Evolutionary conservation across 2,329 filamentous ascomycete genomes (phyloP), one percentile per base, ranked within the genome.

Genomic region (Talaromyces islandicus): DNA sequence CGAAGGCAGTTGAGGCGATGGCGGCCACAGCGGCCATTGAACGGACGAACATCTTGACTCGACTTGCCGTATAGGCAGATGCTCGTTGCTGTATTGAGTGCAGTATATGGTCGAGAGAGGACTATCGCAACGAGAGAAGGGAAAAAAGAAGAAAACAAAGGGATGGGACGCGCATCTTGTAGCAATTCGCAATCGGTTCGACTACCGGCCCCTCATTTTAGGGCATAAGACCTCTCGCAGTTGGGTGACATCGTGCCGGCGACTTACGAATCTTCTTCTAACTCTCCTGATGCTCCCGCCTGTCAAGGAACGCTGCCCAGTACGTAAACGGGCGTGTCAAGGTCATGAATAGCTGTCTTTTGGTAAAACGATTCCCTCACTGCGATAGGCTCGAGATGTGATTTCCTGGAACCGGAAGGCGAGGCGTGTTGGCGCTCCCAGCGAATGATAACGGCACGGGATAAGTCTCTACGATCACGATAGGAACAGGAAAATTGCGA

Each of bases 1-100:
- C 70, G 21, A 60, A 7, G 9, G 65, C 65, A 7, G 61, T 60
- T 24, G 60, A 60, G 9, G 62, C 58, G 27, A 70, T 58, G 6
- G 55, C 43, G 12, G 64, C 61, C 43, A 60, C 19, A 29, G 50
- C 19, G 7, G 43, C 56, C 43, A 30, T 29, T 32, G 25, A 27
- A 27, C 54, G 35, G 30, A 32, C n/a, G 10, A 29, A n/a, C 59
- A 61, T 61, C 41, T 35, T 27, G 55, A 50, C 41, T 50, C 43
- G 19, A 21, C 43, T 53, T 55, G n/a, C 52, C 50, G 14, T 17
- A 7, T 5, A 30, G 24, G 7, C 29, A 12, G 48, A 14, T 21
- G 9, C 19, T 35, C 19, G 43, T n/a, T 46, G 9, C 19, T 27
- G 11, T n/a, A 29, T 52, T 29, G 25, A 3, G 24, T 29, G 19